phyloP scores from a whole-genome alignment of 2,329 filamentous ascomycete species.

The Pseudogymnoascus verrucosus region DNA sequence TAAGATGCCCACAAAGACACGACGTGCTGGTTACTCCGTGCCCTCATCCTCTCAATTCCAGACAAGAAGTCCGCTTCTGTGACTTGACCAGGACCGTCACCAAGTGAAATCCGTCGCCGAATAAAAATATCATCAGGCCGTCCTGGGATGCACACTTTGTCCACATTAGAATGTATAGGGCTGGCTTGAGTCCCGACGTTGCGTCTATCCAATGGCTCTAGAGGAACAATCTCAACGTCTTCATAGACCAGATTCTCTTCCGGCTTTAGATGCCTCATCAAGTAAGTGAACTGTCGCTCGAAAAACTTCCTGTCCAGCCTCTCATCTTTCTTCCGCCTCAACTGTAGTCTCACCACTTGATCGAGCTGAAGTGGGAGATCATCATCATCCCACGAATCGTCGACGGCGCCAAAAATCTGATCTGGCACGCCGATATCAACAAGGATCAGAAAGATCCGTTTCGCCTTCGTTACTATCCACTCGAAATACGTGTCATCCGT shows the following conservation, averaged over 20 bases:
- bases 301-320: constrained; percentile 62
- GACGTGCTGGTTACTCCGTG: constrained; percentile 59
- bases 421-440: constrained; percentile 62
- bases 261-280: constrained; percentile 54
- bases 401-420: constrained; percentile 67
- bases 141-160: constrained; percentile 57
- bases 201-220: constrained; percentile 57
- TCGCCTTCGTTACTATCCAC: constrained; percentile 64
- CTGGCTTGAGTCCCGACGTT: constrained; percentile 25
- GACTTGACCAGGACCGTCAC: constrained; percentile 36
- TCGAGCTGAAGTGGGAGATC: constrained; percentile 63
- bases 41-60: constrained; percentile 50
- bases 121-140: constrained; percentile 48
- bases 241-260: constrained; percentile 57
- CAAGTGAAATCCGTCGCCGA: constrained; percentile 50
- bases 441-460: constrained; percentile 63
- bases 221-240: constrained; percentile 59
- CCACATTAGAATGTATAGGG: constrained; percentile 35
- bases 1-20: constrained; percentile 67
- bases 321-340: constrained; percentile 52
- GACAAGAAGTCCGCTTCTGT: constrained; percentile 48
- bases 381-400: constrained; percentile 69
- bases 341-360: constrained; percentile 53
- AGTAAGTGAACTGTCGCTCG: constrained; percentile 60
- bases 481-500: constrained; percentile 72